phyloP scores from a whole-genome alignment of 1,139 yeast species.

The Hyphopichia buzzinii region DNA sequence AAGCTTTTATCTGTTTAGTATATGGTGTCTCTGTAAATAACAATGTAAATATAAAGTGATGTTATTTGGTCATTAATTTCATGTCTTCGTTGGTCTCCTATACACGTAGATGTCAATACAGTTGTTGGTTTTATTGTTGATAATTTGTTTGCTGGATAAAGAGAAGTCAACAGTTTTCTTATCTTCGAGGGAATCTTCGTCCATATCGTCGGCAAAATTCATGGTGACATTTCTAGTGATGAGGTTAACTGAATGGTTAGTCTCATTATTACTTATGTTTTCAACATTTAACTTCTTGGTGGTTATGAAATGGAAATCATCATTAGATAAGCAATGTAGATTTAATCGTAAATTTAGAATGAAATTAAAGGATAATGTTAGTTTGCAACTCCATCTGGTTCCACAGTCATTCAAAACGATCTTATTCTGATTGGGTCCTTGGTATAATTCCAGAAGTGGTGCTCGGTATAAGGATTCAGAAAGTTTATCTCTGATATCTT shows the following conservation, averaged over 20 bases:
- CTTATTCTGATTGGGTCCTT: neutral
- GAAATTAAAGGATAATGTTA: conserved; percentile 8
- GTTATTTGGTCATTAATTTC: too few relatives aligned
- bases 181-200: conserved; percentile 4
- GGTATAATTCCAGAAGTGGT: conserved; percentile 7
- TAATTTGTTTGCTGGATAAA: conserved; percentile 1
- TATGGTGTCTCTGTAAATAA: too few relatives aligned
- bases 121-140: conserved; percentile 5
- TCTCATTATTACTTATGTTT: neutral
- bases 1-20: too few relatives aligned
- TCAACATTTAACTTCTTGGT: conserved; percentile 2
- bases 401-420: neutral
- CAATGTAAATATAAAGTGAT: neutral
- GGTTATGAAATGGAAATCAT: conserved; percentile 3
- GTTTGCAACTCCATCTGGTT: conserved; percentile 11
- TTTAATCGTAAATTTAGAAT: conserved; percentile 8
- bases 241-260: neutral
- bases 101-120: conserved; percentile 8
- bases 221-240: neutral
- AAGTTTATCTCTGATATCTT: conserved; percentile 8
- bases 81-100: conserved; percentile 8
- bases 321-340: conserved; percentile 5
- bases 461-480: conserved; percentile 6
- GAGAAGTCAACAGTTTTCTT: conserved; percentile 3
- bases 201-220: conserved; percentile 9